phyloP scores from a whole-genome alignment of 2,329 filamentous ascomycete genomes.

The Alternaria brassicicola region DNA sequence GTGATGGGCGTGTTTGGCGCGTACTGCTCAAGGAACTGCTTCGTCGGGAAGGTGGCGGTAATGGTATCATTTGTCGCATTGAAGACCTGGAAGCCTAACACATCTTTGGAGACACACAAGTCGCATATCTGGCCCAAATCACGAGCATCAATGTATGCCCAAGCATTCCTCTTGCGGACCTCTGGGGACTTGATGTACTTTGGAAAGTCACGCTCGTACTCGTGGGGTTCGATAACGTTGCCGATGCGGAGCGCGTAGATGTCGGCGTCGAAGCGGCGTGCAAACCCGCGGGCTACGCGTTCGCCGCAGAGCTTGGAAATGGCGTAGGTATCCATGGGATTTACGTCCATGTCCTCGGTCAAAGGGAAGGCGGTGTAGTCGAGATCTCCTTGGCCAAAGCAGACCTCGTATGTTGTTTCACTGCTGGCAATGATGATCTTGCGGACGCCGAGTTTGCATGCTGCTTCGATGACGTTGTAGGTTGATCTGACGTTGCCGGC shows the following conservation, averaged over 20 bases:
- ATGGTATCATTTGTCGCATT: slow-evolving; percentile 69
- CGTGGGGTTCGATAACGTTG: slow-evolving; percentile 66
- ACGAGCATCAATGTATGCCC: slow-evolving; percentile 67
- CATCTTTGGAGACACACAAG: slow-evolving; percentile 58
- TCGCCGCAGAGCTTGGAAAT: slow-evolving; percentile 66
- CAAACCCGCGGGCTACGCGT: slow-evolving; percentile 62
- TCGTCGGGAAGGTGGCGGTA: slow-evolving; percentile 60
- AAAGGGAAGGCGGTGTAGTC: slow-evolving; percentile 65
- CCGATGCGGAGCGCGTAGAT: slow-evolving; percentile 68
- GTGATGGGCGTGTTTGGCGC: slow-evolving; percentile 60
- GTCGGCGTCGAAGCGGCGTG: slow-evolving; percentile 61
- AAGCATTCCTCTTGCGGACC: slow-evolving; percentile 63
- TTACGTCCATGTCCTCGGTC: slow-evolving; percentile 63
- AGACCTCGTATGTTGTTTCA: slow-evolving; percentile 67
- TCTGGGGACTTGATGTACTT: slow-evolving; percentile 58
- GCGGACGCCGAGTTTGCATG: slow-evolving; percentile 65
- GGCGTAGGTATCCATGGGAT: slow-evolving; percentile 68
- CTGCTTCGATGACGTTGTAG: slow-evolving; percentile 69
- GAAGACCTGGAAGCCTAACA: slow-evolving; percentile 67
- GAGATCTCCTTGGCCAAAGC: slow-evolving; percentile 64
- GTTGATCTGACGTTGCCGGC: slow-evolving; percentile 61
- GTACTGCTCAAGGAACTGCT: slow-evolving; percentile 58
- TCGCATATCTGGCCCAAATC: slow-evolving; percentile 68
- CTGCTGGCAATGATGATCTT: slow-evolving; percentile 67
- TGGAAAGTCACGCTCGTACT: slow-evolving; percentile 62